Base-by-base conservation (phyloP, 179 eudicot species). In the Drosera spatulata region DNA sequence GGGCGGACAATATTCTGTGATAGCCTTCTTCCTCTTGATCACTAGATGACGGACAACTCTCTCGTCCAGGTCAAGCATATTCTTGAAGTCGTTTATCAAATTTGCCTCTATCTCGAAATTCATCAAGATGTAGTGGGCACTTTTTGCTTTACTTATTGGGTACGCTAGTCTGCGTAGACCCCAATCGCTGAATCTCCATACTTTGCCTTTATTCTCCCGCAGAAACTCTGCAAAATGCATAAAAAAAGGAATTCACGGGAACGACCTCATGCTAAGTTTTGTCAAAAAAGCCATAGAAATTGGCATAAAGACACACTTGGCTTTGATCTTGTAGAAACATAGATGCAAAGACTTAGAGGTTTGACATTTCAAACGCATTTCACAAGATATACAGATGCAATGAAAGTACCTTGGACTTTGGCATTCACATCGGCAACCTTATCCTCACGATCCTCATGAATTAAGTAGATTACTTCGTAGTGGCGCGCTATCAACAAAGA, bases 181-280 rank as follows among this genome's bases (percentile, higher is more conserved):
- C 99, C 99, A 93, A 52, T 93, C 97, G 61, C 86, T 89, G 68
- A 93, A 89, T 79, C 99, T 81, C 94, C 93, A 87, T 44, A 93
- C 58, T 72, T 69, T 82, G 37, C 99, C 99, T 67, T 93, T 81
- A 71, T 93, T 93, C 77, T 89, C 94, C 72, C 60, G 76, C 54
- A 93, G 56, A 55, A 84, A 93, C 6, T 81, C 99, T 93, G 79
- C 68, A 68, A 45, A 50, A 56, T 60, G 61, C 58, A 55, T 60
- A 14, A 0, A 50, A 41, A 22, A 2, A 50, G 43, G 4, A 2
- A 10, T 12, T 10, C 33, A 13, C 7, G 11, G 49, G 11, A 46
- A 46, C 11, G 49, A 7, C 49, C 7, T 6, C 7, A 6, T 46
- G 7, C 49, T 6, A 10, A 10, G 49, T 46, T 46, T 46, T 46